Base-by-base conservation (phyloP, 2,329 filamentous ascomycete species). In the Hypomyces rosellus region DNA sequence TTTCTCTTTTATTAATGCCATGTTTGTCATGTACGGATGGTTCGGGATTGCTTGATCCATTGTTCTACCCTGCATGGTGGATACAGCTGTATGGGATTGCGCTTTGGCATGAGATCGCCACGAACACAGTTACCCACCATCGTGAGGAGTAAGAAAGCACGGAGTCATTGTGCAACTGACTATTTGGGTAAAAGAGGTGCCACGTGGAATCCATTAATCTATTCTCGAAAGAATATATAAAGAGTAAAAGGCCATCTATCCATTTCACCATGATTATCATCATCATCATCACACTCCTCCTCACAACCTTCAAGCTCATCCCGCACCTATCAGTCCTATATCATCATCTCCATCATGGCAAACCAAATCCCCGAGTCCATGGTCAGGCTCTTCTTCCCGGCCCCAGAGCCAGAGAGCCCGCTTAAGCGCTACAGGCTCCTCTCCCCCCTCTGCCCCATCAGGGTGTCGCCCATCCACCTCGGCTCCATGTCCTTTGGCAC, bases 401-500 rank as follows among this genome's bases (percentile, higher is more conserved):
- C 48, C 20, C 18, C n/a, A 14, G 37, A 50, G 30, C 43, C 48
- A n/a, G 20, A 12, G 9, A 50, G 25, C 5, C 43, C 45, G 20
- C 43, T 50, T 34, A 33, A 20, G 1, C 43, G 48, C n/a, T 30
- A 22, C 16, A 30, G 48, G 1, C 39, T 50, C 2, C 37, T 50
- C n/a, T 18, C 37, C 12, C 48, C 48, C 9, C 20, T 22, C 1
- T 43, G 43, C 5, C 43, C 43, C 25, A 20, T 50, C 20, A 43
- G 48, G 2, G 48, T 50, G 8, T 50, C 48, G 7, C 48, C 48
- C 2, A 15, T 50, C n/a, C 43, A 43, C 16, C 20, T 50, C 9
- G 48, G 48, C 8, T 43, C 48, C 30, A 50, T 50, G 48, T 50
- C 48, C 33, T 46, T 50, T 33, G 48, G 48, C 6, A 44, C 45